phyloP scores from a whole-genome alignment of 345 rosid species.

The Orychophragmus violaceus region DNA sequence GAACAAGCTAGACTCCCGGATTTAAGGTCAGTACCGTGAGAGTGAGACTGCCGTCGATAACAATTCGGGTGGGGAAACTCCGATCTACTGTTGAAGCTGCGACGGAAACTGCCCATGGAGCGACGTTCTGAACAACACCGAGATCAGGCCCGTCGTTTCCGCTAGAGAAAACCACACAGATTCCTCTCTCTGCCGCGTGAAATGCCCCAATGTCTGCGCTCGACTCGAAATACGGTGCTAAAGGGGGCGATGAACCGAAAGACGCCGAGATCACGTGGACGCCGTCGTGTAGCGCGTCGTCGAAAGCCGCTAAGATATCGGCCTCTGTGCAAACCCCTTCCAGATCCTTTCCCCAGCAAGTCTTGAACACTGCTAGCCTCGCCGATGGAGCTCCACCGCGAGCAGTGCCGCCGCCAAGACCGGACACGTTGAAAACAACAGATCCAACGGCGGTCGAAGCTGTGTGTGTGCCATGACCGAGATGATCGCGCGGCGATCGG shows the following conservation, averaged over 20 bases:
- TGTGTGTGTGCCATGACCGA: constrained; percentile 66
- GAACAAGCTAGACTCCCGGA: too few relatives aligned
- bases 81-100: constrained; percentile 59
- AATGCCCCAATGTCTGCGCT: constrained; percentile 42
- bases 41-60: constrained; percentile 30
- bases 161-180: constrained; percentile 51
- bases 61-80: constrained; percentile 37
- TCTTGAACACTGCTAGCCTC: constrained; percentile 53
- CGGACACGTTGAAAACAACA: constrained; percentile 32
- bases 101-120: constrained; percentile 57
- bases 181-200: constrained; percentile 50
- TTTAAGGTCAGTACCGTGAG: constrained; percentile 35
- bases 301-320: constrained; percentile 52
- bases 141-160: constrained; percentile 53
- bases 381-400: constrained; percentile 66
- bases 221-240: constrained; percentile 34
- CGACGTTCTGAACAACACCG: constrained; percentile 38
- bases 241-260: constrained; percentile 42
- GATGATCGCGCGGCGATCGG: constrained; percentile 48
- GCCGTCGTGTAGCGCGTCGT: constrained; percentile 47
- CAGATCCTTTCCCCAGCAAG: constrained; percentile 37
- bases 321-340: constrained; percentile 42
- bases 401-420: constrained; percentile 41
- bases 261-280: constrained; percentile 53
- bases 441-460: constrained; percentile 60